Evolutionary conservation across 768 basidiomycete species (phyloP).

Genomic region (Rickenella mellea): DNA sequence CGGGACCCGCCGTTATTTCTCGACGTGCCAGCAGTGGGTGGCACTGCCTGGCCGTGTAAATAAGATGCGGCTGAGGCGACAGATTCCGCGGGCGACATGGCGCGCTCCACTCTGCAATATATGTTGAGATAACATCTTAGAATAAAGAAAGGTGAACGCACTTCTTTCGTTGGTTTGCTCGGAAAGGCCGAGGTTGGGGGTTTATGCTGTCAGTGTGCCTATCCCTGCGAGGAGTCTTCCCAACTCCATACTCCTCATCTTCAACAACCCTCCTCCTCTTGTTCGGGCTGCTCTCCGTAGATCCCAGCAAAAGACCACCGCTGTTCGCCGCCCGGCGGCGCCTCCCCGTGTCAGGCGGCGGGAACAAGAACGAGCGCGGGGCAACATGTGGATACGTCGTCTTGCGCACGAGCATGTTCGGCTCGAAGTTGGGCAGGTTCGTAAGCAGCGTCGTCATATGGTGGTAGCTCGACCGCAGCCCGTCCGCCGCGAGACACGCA

Average conservation of each 20-base stretch:
- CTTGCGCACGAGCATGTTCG: conserved; percentile 43
- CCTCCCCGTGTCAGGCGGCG: conserved; percentile 52
- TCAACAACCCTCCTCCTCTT: conserved; percentile 53
- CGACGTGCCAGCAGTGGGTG: conserved; percentile 16
- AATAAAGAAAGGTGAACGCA: conserved; percentile 21
- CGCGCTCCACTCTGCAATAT: conserved; percentile 46
- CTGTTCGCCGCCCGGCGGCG: conserved; percentile 39
- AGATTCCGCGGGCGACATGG: conserved; percentile 65
- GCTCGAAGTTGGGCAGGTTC: conserved; percentile 55
- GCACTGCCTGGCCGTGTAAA: conserved; percentile 29
- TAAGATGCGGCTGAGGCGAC: conserved; percentile 65
- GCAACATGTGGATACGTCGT: conserved; percentile 75
- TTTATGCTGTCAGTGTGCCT: conserved; percentile 32
- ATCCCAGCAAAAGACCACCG: conserved; percentile 9
- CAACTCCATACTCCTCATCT: conserved; percentile 41
- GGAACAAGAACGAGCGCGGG: conserved; percentile 56
- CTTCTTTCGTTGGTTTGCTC: conserved; percentile 57
- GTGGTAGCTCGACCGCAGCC: conserved; percentile 54
- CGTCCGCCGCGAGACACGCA: conserved; percentile 85
- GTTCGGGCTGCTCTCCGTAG: conserved; percentile 48
- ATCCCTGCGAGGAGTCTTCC: conserved; percentile 58
- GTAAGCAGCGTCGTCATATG: conserved; percentile 58
- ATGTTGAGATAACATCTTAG: conserved; percentile 2
- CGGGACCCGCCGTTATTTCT: conserved; percentile 22
- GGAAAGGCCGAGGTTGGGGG: conserved; percentile 41